Percentiles rank a stretch among this genome's conserved stretches.
Conservation (phyloP, 225 moss, liverwort and hornwort species). For the Straminergon stramineum region DNA sequence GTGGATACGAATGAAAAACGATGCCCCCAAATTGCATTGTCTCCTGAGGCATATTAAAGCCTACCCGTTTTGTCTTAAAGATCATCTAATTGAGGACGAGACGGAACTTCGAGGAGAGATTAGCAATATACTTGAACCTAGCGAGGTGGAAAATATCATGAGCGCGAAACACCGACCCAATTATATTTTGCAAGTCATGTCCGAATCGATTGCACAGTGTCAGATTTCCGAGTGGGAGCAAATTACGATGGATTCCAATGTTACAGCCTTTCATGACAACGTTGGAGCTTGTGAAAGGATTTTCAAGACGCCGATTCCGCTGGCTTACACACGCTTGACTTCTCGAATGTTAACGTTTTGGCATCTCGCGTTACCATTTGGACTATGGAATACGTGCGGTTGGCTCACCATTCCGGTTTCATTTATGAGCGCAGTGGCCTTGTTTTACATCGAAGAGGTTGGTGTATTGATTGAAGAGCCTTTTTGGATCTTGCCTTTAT, state of each 20-base stretch:
- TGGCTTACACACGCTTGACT: slow-evolving; percentile 67
- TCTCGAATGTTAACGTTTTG: slow-evolving; percentile 57
- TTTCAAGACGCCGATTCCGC: slow-evolving; percentile 62
- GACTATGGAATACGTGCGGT: slow-evolving; percentile 65
- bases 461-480: slow-evolving; percentile 46
- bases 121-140: background rate
- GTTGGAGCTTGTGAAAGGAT: slow-evolving; percentile 66
- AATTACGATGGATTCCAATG: slow-evolving; percentile 25
- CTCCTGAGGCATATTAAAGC: slow-evolving; percentile 42
- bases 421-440: slow-evolving; percentile 2
- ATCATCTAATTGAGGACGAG: slow-evolving; percentile 1
- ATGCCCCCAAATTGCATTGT: slow-evolving; percentile 30
- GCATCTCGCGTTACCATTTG: slow-evolving; percentile 62
- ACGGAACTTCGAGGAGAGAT: background rate
- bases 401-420: slow-evolving; percentile 59
- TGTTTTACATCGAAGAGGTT: slow-evolving; percentile 45
- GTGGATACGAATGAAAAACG: slow-evolving; percentile 22
- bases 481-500: slow-evolving; percentile 25
- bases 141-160: slow-evolving; percentile 4
- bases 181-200: slow-evolving; percentile 8
- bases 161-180: slow-evolving; percentile 6
- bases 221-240: slow-evolving; percentile 5
- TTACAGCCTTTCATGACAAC: slow-evolving; percentile 54
- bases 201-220: background rate
- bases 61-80: slow-evolving; percentile 40